These are phyloP conservation scores for Cutaneotrichosporon arboriforme DNA, from an alignment of 1,284 basidiomycete genomes.

Conservation along the genomic window DNA sequence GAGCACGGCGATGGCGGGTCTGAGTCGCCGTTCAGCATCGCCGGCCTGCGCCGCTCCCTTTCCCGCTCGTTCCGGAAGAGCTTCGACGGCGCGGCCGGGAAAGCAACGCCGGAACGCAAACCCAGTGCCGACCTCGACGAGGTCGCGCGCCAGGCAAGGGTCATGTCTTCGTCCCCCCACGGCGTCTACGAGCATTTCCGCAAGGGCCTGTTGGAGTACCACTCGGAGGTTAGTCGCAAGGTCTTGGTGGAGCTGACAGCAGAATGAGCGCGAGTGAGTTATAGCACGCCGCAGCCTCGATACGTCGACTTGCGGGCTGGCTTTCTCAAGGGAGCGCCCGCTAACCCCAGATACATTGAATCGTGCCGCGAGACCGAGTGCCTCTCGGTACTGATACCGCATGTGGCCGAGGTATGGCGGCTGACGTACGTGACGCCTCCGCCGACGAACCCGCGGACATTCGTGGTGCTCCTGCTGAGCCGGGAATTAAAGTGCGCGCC, in stretches of 20 bases:
- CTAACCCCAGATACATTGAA: slow-evolving; percentile 44
- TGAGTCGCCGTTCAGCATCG: background rate
- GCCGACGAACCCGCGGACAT: slow-evolving; percentile 43
- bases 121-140: slow-evolving; percentile 17
- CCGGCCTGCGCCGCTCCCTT: background rate
- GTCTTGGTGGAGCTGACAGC: background rate
- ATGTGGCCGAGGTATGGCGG: slow-evolving; percentile 46
- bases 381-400: slow-evolving; percentile 38
- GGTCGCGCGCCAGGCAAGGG: slow-evolving; percentile 24
- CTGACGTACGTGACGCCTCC: slow-evolving; percentile 44
- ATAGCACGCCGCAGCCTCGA: background rate
- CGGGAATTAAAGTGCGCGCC: slow-evolving; percentile 30
- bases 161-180: slow-evolving; percentile 24
- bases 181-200: slow-evolving; percentile 42
- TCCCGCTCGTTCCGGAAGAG: background rate
- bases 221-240: slow-evolving; percentile 7
- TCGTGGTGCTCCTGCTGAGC: slow-evolving; percentile 40
- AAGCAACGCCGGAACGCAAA: background rate
- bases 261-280: slow-evolving; percentile 23
- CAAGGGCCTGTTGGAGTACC: slow-evolving; percentile 39
- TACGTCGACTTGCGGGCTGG: too few species aligned
- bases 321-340: slow-evolving; percentile 6
- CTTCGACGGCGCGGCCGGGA: background rate
- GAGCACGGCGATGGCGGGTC: background rate
- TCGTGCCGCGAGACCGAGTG: slow-evolving; percentile 38